Base-by-base conservation (phyloP, 768 basidiomycete genomes). In the Phaffia australis region DNA sequence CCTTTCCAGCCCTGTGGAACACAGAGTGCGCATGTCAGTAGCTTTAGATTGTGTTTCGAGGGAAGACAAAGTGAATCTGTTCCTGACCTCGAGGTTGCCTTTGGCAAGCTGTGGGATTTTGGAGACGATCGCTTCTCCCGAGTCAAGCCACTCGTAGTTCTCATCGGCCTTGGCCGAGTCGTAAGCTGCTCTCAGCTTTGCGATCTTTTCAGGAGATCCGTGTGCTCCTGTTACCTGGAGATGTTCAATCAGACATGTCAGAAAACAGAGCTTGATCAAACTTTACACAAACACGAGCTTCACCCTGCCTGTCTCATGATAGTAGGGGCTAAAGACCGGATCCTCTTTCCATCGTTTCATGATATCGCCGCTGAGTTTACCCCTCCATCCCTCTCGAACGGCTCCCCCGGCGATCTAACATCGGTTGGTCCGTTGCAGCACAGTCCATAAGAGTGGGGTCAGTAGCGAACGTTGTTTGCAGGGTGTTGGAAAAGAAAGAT, bases 271-370 rank as follows among this genome's bases (percentile, higher is more conserved):
- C 27, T 6, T 8, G 52, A 54, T 54, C 6, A n/a, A 5, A 54
- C 6, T 5, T 4, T 16, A 27, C 21, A n/a, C 8, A 16, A 16
- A n/a, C 4, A 54, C 18, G 29, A 47, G 3, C 69, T 72, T 69
- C 67, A 76, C 74, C 42, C 72, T 56, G 8, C 75, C 74, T 18
- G 69, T 70, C 19, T 71, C 66, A 56, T 76, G 74, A 29, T 70
- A 71, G 64, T 72, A 69, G 3, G 70, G 66, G 14, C 51, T 66
- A 68, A 75, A 76, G 5, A 76, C 68, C 21, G 70, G 65, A 65
- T 76, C 75, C 19, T 57, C 54, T 64, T 51, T 63, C 75, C 75
- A 76, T 52, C 69, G 70, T 14, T 73, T 70, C 73, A 73, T 72
- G 11, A 73, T 73, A 49, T 72, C 69, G 18, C 66, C 56, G 0